Base-by-base conservation (phyloP, 139 green algal genomes). In the Chlorella ohadii region DNA sequence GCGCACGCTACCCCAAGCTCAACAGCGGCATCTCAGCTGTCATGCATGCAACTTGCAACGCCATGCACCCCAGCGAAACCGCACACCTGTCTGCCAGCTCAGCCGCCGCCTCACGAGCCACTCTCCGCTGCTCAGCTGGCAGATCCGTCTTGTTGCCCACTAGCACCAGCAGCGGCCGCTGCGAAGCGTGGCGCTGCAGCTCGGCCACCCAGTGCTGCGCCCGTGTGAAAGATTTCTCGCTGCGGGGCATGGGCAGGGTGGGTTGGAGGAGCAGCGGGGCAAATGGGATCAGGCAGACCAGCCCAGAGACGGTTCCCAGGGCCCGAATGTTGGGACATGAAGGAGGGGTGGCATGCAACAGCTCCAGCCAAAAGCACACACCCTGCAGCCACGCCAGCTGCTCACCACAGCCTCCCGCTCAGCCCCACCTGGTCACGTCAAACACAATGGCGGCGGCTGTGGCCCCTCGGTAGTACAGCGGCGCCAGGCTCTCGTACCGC, bases 401-500 rank as follows among this genome's bases (percentile, higher is more conserved):
- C 44, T 51, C 44, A 9, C 44, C 44, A 51, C 9, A 51, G 7
- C 44, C 7, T 51, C 44, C n/a, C n/a, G 9, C 44, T 9, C 6
- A 51, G 2, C 4, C 59, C 22, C 59, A 31, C 59, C 85, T 90
- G 27, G 84, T 94, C 33, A 97, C 91, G 79, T 97, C 94, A 81
- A 92, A 97, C 34, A 97, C 94, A 33, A 99, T 94, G 67, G 99
- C 94, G 3, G 97, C 97, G 33, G 97, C 97, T 22, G 96, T 94
- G 7, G 96, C 96, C 2, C 96, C 95, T 6, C 96, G 91, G 91
- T 99, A 99, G 86, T 99, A 99, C 95, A 99, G 99, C 19, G 97
- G 97, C 9, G 97, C 97, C 59, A 99, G 89, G 64, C 92, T 97
- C 87, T 98, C 97, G 86, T 99, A 99, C 28, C 97, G 87, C 86